Evolutionary conservation across 371 early-diverging fungal species (phyloP), one percentile per base, ranked within the genome.

Genomic region (Mortierella sp.): DNA sequence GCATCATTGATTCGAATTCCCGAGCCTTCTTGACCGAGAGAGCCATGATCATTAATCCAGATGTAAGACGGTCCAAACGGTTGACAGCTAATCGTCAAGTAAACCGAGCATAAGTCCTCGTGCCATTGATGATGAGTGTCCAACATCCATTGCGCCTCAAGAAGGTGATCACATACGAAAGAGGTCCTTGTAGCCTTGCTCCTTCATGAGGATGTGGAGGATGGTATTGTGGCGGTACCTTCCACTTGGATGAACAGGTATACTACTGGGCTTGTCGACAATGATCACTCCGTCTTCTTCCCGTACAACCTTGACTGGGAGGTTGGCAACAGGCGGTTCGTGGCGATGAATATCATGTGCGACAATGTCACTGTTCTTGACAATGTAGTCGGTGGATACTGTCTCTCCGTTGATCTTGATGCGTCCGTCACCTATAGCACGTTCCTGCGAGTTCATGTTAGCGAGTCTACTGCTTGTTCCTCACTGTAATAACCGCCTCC

Each of bases 1-100:
- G 67, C 86, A 98, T 86, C 60, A 89, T 80, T 24, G 55, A 27
- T 61, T 90, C 91, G 21, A 97, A 66, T 41, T 80, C 67, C 14
- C 83, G 80, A 2, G 96, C 93, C 21, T 71, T 73, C 24, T 84
- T 72, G 16, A 88, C 74, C n/a, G 82, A 90, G 4, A 82, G 79
- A 0, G 90, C 93, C 18, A 98, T 82, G 8, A 98, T 78, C 84
- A 94, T 86, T 3, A 98, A 66, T 3, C 98, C 98, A 5, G 96
- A 96, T 0, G 98, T 98, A 38, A 96, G 83, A 19, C 96, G 87
- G 82, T 98, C 98, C 61, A 98, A 72, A 38, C 98, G 86, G 81
- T 98, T 96, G 52, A 87, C 84, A 16, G 94, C 91, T 91, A 71
- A 38, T 21, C 21, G 46, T 3, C 21, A 16, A 30, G 27, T n/a